phyloP scores from a whole-genome alignment of 2,329 filamentous ascomycete genomes.

The Diaporthe velutina region DNA sequence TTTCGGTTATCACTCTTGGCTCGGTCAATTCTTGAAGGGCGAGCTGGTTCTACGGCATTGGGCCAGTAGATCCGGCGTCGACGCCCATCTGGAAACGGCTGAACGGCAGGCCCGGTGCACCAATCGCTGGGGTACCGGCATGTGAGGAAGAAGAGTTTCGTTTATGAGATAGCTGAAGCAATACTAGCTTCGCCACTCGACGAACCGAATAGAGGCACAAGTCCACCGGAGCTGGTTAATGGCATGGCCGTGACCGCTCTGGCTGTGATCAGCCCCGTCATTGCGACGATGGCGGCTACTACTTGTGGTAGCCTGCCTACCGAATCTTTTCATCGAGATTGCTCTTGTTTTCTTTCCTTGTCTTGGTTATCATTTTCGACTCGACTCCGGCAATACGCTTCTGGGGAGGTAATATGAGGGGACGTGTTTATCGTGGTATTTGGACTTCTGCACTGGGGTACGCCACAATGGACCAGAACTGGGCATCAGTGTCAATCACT shows the following conservation, averaged over 20 bases:
- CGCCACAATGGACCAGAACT: not conserved
- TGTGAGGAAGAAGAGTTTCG: slow-evolving; percentile 41
- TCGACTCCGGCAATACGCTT: slow-evolving; percentile 51
- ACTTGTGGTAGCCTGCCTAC: slow-evolving; percentile 39
- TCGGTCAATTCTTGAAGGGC: slow-evolving; percentile 46
- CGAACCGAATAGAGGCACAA: slow-evolving; percentile 37
- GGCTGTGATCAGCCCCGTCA: slow-evolving; percentile 44
- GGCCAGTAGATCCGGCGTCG: slow-evolving; percentile 32
- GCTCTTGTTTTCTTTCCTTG: slow-evolving; percentile 43
- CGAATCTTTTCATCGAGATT: slow-evolving; percentile 37
- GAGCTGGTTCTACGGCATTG: slow-evolving; percentile 34
- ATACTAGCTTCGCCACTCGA: slow-evolving; percentile 21
- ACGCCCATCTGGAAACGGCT: slow-evolving; percentile 43
- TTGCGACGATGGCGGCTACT: slow-evolving; percentile 48
- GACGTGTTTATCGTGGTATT: slow-evolving; percentile 37
- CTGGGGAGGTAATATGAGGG: slow-evolving; percentile 53
- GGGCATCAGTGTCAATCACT: not conserved
- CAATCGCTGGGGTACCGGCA: slow-evolving; percentile 41
- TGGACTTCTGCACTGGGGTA: not conserved
- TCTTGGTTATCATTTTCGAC: slow-evolving; percentile 41
- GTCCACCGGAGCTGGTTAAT: slow-evolving; percentile 16
- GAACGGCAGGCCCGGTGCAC: slow-evolving; percentile 57
- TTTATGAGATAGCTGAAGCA: slow-evolving; percentile 35
- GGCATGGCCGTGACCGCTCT: slow-evolving; percentile 35
- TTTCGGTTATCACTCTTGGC: slow-evolving; percentile 46